A percentile compares a stretch with the other conserved stretches of the same genome.
Evolutionary conservation across 371 early-diverging fungal species (phyloP).

Genomic region (Nematocida sp.): DNA sequence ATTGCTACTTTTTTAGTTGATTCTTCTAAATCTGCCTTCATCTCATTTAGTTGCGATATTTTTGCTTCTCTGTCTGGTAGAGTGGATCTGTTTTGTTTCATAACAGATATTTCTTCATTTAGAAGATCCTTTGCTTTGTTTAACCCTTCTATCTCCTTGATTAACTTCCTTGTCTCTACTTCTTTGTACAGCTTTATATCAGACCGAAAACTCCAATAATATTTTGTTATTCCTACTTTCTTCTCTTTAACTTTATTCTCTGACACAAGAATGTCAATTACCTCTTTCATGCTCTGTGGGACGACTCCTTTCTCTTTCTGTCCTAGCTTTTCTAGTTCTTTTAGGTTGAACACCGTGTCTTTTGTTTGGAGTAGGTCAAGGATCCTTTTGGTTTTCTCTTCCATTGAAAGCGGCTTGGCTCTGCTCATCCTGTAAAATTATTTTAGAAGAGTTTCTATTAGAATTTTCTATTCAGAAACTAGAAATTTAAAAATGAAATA

Average conservation of each 20-base stretch:
- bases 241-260: slow-evolving; percentile 81
- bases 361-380: slow-evolving; percentile 21
- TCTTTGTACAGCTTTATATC: slow-evolving; percentile 68
- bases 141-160: slow-evolving; percentile 30
- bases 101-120: not conserved
- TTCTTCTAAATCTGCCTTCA: slow-evolving; percentile 15
- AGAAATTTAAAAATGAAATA: no score
- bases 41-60: slow-evolving; percentile 23
- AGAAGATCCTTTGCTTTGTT: not conserved
- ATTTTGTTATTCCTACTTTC: slow-evolving; percentile 83
- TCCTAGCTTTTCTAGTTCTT: slow-evolving; percentile 83
- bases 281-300: slow-evolving; percentile 80
- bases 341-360: slow-evolving; percentile 59
- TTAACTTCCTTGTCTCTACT: slow-evolving; percentile 35
- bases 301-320: slow-evolving; percentile 82
- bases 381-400: slow-evolving; percentile 42
- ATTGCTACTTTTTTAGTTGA: not conserved
- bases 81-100: not conserved
- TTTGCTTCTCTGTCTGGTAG: slow-evolving; percentile 36
- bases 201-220: slow-evolving; percentile 85
- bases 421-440: slow-evolving; percentile 44
- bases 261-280: slow-evolving; percentile 80
- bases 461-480: no score
- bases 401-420: slow-evolving; percentile 52
- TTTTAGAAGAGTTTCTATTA: not conserved